Percentiles rank a stretch among this genome's conserved stretches.
These are phyloP conservation scores for Xylaria nigripes DNA, from an alignment of 495 filamentous ascomycete genomes.

Conservation along the genomic window DNA sequence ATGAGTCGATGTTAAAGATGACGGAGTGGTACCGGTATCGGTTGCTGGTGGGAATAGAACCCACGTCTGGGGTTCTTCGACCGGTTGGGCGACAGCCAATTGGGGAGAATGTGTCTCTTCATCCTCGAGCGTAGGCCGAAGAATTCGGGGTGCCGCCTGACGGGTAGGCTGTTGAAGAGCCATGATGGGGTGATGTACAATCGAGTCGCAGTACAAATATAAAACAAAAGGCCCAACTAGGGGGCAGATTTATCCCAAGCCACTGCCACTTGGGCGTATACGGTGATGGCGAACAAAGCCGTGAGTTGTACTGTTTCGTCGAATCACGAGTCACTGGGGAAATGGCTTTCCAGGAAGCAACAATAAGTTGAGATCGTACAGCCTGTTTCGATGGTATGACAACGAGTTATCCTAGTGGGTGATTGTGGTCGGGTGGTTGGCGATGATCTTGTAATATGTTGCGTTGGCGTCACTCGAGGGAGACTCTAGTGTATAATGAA, in stretches of 20 bases:
- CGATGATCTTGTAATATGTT: background rate
- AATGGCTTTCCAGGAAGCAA: background rate
- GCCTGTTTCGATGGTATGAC: background rate
- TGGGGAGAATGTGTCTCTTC: conserved; percentile 36
- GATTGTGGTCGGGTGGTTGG: background rate
- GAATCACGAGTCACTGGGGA: background rate
- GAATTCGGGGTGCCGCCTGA: conserved; percentile 50
- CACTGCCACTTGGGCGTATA: background rate
- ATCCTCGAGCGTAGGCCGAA: conserved; percentile 44
- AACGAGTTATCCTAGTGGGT: background rate
- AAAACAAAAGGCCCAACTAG: conserved; percentile 18
- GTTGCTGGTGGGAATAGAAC: conserved; percentile 81
- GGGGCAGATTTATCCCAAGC: conserved; percentile 14
- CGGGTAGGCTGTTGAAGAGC: conserved; percentile 74
- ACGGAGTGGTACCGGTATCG: conserved; percentile 52
- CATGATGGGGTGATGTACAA: conserved; percentile 41
- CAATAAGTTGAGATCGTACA: too few species aligned
- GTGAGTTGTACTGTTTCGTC: background rate
- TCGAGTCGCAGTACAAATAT: background rate
- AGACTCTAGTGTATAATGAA: background rate
- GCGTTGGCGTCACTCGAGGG: background rate
- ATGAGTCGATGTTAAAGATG: conserved; percentile 64
- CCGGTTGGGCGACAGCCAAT: conserved; percentile 27
- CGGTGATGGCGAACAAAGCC: background rate
- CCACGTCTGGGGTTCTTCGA: conserved; percentile 84